phyloP scores from a whole-genome alignment of 176 grass and related monocot genomes.

The Saccharum spontaneum region DNA sequence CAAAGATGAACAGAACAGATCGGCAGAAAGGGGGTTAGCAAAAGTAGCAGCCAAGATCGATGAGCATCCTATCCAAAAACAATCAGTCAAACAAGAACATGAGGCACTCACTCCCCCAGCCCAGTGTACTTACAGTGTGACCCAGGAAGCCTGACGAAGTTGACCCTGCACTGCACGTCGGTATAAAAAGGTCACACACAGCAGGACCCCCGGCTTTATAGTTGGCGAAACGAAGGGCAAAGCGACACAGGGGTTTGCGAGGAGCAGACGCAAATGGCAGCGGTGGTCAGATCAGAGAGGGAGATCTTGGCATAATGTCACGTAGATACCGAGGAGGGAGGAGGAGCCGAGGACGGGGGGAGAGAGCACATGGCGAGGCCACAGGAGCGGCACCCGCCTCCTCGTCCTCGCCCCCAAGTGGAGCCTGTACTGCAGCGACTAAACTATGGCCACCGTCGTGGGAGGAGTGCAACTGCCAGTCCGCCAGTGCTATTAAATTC shows the following conservation, averaged over 20 bases:
- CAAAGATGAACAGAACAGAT: not conserved
- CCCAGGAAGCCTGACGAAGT: not conserved
- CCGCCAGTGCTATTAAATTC: conserved; percentile 7
- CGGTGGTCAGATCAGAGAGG: conserved; percentile 4
- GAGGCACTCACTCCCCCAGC: not conserved
- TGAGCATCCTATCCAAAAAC: conserved; percentile 17
- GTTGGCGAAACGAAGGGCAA: conserved; percentile 9
- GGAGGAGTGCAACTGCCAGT: conserved; percentile 18
- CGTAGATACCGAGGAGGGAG: conserved; percentile 38
- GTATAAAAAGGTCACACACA: conserved; percentile 31
- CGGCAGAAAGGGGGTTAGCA: not conserved
- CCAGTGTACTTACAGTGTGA: conserved; percentile 35
- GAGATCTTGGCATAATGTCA: conserved; percentile 36
- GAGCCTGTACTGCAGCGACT: conserved; percentile 14
- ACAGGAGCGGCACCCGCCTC: conserved; percentile 28
- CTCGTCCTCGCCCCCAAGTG: conserved; percentile 33
- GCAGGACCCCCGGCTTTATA: conserved; percentile 34
- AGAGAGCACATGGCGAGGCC: conserved; percentile 55
- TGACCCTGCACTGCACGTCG: conserved; percentile 43
- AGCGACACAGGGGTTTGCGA: conserved; percentile 3
- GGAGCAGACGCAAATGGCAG: conserved; percentile 33
- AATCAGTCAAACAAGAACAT: not conserved
- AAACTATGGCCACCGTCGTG: conserved; percentile 40
- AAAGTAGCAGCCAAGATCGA: conserved; percentile 6
- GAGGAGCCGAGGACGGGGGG: not conserved